Conservation (phyloP, 1,284 basidiomycete species). For the Ganoderma lingzhi region DNA sequence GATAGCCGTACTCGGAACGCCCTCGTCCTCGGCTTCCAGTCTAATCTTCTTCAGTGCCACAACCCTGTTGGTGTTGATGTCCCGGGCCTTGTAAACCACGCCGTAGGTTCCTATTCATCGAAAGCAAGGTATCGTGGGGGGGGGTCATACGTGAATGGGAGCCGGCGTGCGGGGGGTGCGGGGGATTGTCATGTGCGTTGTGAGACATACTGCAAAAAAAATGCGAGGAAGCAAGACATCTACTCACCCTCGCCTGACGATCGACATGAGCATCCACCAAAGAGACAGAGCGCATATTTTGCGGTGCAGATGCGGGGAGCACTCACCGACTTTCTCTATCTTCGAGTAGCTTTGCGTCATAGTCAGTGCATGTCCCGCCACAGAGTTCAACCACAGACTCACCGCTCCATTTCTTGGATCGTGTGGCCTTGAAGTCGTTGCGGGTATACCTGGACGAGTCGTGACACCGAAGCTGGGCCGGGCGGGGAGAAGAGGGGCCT, state of each 20-base stretch:
- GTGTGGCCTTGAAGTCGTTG: slow-evolving; percentile 10
- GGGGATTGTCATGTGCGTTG: slow-evolving; percentile 19
- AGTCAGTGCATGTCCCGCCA: slow-evolving; percentile 27
- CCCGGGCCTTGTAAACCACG: slow-evolving; percentile 94
- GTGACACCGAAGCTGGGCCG: not conserved
- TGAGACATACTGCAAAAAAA: slow-evolving; percentile 10
- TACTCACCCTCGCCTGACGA: slow-evolving; percentile 42
- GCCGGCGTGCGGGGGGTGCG: slow-evolving; percentile 1
- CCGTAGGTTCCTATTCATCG: slow-evolving; percentile 89
- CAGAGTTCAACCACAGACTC: slow-evolving; percentile 40
- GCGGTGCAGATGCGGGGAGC: not conserved
- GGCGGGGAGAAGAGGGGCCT: slow-evolving; percentile 10
- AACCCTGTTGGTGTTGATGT: slow-evolving; percentile 77
- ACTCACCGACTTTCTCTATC: slow-evolving; percentile 51
- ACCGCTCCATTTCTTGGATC: slow-evolving; percentile 53
- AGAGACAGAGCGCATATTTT: not conserved
- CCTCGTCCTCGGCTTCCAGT: slow-evolving; percentile 97
- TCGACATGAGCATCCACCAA: not conserved
- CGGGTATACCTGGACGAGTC: slow-evolving; percentile 1
- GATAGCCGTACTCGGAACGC: slow-evolving; percentile 97
- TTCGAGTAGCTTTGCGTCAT: slow-evolving; percentile 44
- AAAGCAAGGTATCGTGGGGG: not conserved
- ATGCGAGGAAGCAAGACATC: slow-evolving; percentile 10
- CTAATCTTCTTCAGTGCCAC: slow-evolving; percentile 99
- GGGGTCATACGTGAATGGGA: slow-evolving; percentile 8